These are phyloP conservation scores for Eucalyptus tenuipes DNA, from an alignment of 345 rosid species.

Conservation along the genomic window DNA sequence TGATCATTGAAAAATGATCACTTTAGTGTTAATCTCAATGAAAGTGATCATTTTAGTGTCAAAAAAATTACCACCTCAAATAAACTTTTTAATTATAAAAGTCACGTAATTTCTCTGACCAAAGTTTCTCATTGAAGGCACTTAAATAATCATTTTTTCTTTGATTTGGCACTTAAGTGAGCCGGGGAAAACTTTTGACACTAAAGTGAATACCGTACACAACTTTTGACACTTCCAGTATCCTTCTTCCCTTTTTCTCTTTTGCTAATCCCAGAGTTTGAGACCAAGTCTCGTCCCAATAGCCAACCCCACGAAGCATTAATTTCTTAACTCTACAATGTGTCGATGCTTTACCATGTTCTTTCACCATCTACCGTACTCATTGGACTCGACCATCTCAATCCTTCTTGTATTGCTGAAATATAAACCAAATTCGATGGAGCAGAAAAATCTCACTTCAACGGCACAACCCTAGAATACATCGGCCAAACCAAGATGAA, in stretches of 20 bases:
- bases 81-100: too few relatives aligned
- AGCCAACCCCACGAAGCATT: neutral
- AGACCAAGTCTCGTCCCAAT: neutral
- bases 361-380: neutral
- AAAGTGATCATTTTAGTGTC: rapidly evolving
- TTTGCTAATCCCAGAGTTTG: neutral
- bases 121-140: too few relatives aligned
- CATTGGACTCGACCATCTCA: neutral
- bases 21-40: too few relatives aligned
- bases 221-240: too few relatives aligned
- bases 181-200: too few relatives aligned
- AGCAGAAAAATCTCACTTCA: neutral
- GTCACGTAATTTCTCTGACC: too few relatives aligned
- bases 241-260: neutral
- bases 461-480: neutral
- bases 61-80: too few relatives aligned
- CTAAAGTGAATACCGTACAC: too few relatives aligned
- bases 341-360: neutral
- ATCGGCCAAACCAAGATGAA: neutral
- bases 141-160: too few relatives aligned
- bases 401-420: neutral
- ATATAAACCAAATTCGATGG: neutral
- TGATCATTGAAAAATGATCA: too few relatives aligned
- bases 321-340: neutral
- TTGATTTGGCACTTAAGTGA: too few relatives aligned